Conservation (phyloP, 2,329 filamentous ascomycete genomes). For the Emergomyces orientalis region DNA sequence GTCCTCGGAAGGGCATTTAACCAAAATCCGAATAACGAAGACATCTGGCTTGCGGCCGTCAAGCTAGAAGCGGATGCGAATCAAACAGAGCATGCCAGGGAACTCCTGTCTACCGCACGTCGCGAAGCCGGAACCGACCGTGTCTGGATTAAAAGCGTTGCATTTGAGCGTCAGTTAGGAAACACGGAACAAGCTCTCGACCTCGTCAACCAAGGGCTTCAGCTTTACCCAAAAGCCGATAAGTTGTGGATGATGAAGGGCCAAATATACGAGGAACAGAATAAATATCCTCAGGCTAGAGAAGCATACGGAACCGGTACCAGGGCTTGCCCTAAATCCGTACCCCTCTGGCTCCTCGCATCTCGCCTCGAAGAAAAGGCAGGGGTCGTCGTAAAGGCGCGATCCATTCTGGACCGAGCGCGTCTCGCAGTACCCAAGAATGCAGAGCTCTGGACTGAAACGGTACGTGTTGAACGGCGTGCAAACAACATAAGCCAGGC, state of each 20-base stretch:
- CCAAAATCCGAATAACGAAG: constrained; percentile 92
- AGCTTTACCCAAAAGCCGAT: constrained; percentile 71
- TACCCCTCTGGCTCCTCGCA: constrained; percentile 83
- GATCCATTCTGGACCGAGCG: constrained; percentile 85
- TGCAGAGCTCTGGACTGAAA: constrained; percentile 79
- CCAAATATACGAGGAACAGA: constrained; percentile 83
- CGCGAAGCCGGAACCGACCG: constrained; percentile 87
- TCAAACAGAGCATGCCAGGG: constrained; percentile 70
- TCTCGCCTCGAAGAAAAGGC: constrained; percentile 76
- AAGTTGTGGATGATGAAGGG: constrained; percentile 99
- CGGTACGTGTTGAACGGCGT: constrained; percentile 83
- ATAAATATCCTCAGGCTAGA: constrained; percentile 70
- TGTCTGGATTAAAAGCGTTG: constrained; percentile 93
- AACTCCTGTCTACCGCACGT: constrained; percentile 71
- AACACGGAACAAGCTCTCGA: constrained; percentile 74
- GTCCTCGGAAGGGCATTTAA: constrained; percentile 87
- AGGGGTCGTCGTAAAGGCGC: constrained; percentile 79
- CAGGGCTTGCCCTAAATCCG: constrained; percentile 72
- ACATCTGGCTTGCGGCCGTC: constrained; percentile 94
- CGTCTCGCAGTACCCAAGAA: constrained; percentile 79
- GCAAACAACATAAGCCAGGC: constrained; percentile 76
- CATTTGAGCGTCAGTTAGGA: constrained; percentile 78
- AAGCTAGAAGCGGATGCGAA: constrained; percentile 89
- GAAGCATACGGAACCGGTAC: constrained; percentile 86
- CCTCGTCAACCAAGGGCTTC: constrained; percentile 75